Evolutionary conservation across 352 stramenopile genomes (phyloP).

Genomic region (Salisapilia sapeloensis): DNA sequence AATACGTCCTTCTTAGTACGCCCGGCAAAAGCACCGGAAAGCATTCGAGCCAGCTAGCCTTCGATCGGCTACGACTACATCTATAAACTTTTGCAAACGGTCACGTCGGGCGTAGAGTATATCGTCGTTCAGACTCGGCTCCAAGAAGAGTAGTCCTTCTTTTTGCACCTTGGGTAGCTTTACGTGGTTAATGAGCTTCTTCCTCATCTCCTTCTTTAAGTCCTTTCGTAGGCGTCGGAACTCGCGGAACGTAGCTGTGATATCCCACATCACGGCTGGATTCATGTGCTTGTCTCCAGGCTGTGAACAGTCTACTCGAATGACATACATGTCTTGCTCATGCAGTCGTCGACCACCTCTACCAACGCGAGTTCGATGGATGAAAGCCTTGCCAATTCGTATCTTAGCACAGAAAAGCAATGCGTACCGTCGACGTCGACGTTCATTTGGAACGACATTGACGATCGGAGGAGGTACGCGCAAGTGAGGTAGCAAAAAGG

Average conservation of each 20-base stretch:
- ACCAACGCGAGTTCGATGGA: conserved; percentile 15
- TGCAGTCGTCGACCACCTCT: conserved; percentile 16
- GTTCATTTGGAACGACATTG: conserved; percentile 36
- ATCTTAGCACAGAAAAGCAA: conserved; percentile 32
- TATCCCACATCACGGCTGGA: conserved; percentile 68
- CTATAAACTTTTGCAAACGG: conserved; percentile 45
- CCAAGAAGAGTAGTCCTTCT: conserved; percentile 45
- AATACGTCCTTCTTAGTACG: too few species aligned
- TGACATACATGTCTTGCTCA: conserved; percentile 43
- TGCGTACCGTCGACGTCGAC: conserved; percentile 31
- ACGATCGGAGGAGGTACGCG: conserved; percentile 18
- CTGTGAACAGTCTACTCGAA: conserved; percentile 43
- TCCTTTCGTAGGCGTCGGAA: conserved; percentile 54
- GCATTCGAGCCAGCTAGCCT: conserved; percentile 22
- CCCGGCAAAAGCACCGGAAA: conserved; percentile 66
- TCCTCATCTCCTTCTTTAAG: conserved; percentile 52
- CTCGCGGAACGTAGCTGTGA: conserved; percentile 59
- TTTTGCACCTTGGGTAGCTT: conserved; percentile 50
- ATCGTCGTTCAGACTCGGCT: conserved; percentile 40
- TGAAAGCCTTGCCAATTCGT: conserved; percentile 61
- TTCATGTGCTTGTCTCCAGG: conserved; percentile 77
- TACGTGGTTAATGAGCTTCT: conserved; percentile 16
- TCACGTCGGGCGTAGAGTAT: conserved; percentile 41
- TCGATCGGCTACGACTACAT: conserved; percentile 19
- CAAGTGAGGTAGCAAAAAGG: conserved; percentile 17